phyloP scores from a whole-genome alignment of 2,329 filamentous ascomycete genomes.

The Colletotrichum ledebouriae region DNA sequence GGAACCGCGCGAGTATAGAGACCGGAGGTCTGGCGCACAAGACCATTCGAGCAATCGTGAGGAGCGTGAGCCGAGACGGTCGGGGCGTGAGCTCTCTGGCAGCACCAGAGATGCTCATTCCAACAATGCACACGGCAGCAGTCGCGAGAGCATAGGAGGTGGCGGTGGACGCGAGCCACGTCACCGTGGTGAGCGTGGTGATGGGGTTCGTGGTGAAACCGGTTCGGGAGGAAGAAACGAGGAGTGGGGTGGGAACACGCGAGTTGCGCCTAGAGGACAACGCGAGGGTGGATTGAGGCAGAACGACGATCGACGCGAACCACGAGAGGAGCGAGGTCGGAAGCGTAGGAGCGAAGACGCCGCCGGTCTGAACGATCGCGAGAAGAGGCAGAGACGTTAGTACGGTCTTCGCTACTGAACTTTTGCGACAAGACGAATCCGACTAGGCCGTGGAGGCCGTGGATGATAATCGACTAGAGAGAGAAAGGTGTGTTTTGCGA shows the following conservation, averaged over 20 bases:
- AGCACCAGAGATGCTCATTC: conserved; percentile 35
- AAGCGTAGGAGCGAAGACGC: conserved; percentile 66
- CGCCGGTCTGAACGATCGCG: conserved; percentile 59
- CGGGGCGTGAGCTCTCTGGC: conserved; percentile 40
- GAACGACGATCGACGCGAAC: conserved; percentile 50
- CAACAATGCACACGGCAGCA: conserved; percentile 46
- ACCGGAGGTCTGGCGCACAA: conserved; percentile 54
- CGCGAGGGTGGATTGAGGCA: conserved; percentile 49
- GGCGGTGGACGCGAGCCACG: conserved; percentile 35
- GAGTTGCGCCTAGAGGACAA: conserved; percentile 46
- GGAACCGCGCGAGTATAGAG: conserved; percentile 60
- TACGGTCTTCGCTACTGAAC: conserved; percentile 38
- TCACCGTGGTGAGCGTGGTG: conserved; percentile 51
- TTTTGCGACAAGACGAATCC: background rate
- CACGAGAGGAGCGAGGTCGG: conserved; percentile 54
- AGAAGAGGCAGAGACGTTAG: conserved; percentile 68
- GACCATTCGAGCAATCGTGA: conserved; percentile 44
- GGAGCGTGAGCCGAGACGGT: conserved; percentile 48
- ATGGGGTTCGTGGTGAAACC: conserved; percentile 35
- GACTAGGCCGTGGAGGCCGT: conserved; percentile 3
- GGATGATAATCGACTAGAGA: conserved; percentile 21
- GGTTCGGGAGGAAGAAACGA: conserved; percentile 48
- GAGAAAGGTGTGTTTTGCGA: conserved; percentile 1
- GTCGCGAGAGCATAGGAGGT: conserved; percentile 27
- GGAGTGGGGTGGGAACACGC: conserved; percentile 42